Conservation (phyloP, 805 yeast genomes). For the Saturnispora quitensis region DNA sequence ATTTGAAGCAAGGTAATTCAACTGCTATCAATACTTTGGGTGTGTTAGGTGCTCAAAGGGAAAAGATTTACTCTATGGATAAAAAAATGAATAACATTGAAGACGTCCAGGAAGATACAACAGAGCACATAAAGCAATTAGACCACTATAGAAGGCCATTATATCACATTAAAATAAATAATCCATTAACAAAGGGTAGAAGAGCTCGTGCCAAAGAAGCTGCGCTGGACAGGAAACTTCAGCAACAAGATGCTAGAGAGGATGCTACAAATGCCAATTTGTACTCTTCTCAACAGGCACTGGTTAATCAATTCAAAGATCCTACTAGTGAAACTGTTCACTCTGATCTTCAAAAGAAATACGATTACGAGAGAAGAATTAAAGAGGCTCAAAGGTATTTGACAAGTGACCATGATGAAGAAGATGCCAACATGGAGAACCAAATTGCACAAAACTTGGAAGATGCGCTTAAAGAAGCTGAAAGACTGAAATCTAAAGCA, state of each 20-base stretch:
- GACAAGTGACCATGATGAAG: slow-evolving; percentile 75
- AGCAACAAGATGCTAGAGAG: slow-evolving; percentile 25
- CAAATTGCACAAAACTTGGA: slow-evolving; percentile 80
- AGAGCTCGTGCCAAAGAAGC: slow-evolving; percentile 69
- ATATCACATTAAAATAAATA: slow-evolving; percentile 68
- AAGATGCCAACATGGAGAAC: slow-evolving; percentile 86
- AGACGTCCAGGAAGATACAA: slow-evolving; percentile 70
- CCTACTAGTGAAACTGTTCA: slow-evolving; percentile 9
- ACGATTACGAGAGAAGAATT: slow-evolving; percentile 43
- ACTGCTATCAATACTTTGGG: slow-evolving; percentile 80
- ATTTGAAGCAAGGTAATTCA: slow-evolving; percentile 64
- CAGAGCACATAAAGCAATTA: slow-evolving; percentile 71
- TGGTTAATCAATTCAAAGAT: slow-evolving; percentile 41
- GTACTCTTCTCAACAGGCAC: slow-evolving; percentile 21
- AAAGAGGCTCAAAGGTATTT: slow-evolving; percentile 61
- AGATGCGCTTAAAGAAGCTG: slow-evolving; percentile 60
- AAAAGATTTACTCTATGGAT: slow-evolving; percentile 72
- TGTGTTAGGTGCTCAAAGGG: slow-evolving; percentile 89
- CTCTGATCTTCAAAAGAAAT: slow-evolving; percentile 32
- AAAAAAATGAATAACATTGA: slow-evolving; percentile 44
- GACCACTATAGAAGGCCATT: slow-evolving; percentile 72
- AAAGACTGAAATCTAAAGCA: slow-evolving; percentile 66
- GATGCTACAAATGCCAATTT: slow-evolving; percentile 19
- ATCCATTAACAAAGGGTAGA: slow-evolving; percentile 82
- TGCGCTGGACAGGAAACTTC: slow-evolving; percentile 43